These are phyloP conservation scores for Trypanosoma avium DNA, from an alignment of 208 protist species.

Conservation along the genomic window DNA sequence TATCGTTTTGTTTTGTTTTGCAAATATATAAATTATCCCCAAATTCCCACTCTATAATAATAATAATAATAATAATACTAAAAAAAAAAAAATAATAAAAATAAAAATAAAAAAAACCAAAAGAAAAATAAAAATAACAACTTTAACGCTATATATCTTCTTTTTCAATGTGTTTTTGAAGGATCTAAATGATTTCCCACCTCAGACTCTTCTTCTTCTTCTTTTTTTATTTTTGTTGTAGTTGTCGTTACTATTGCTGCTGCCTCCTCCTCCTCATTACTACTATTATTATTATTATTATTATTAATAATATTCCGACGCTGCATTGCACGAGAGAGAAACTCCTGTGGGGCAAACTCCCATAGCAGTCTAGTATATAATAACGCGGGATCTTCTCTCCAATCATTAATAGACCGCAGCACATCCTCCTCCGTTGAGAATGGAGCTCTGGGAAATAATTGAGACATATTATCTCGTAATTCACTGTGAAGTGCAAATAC, in stretches of 20 bases:
- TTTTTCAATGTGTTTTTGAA: too few relatives aligned
- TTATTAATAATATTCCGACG: neutral
- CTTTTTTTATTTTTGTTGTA: neutral
- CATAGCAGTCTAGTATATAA: constrained; percentile 79
- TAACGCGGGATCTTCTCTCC: constrained; percentile 49
- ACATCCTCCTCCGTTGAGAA: constrained; percentile 77
- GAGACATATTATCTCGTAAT: constrained; percentile 35
- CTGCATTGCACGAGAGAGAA: constrained; percentile 38
- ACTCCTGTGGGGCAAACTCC: constrained; percentile 60
- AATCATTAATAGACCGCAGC: constrained; percentile 65
- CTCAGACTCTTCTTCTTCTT: neutral
- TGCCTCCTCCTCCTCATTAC: neutral
- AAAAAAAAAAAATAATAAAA: constrained; percentile 1
- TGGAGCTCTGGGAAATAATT: constrained; percentile 46
- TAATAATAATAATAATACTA: neutral
- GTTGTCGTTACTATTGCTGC: neutral
- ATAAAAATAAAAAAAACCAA: constrained; percentile 13
- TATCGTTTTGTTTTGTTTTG: too few relatives aligned
- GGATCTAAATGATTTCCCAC: too few relatives aligned
- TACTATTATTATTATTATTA: constrained; percentile 4
- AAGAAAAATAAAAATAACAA: constrained; percentile 11
- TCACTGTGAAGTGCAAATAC: constrained; percentile 63
- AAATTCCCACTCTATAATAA: too few relatives aligned
- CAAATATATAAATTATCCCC: too few relatives aligned
- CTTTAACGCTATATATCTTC: constrained; percentile 2